Evolutionary conservation across 2,329 filamentous ascomycete genomes (phyloP), one percentile per base, ranked within the genome.

Genomic region (Colletotrichum gigasporum): DNA sequence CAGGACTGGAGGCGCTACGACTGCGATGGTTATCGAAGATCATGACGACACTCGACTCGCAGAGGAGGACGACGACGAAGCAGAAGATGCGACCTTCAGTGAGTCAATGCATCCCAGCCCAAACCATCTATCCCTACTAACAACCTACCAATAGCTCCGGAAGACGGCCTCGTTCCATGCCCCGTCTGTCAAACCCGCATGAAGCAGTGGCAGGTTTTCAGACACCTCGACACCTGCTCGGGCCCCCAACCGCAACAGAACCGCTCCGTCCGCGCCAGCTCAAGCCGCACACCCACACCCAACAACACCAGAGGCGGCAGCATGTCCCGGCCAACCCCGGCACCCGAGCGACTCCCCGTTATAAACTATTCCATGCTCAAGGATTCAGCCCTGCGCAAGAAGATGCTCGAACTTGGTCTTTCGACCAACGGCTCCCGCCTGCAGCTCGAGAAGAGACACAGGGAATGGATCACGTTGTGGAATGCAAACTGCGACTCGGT

Each of bases 401-500:
- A 97, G 77, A 80, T 99, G 41, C 76, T 82, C 16, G 93, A 97
- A 3, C 82, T 96, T 1, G 93, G 94, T 1, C 89, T 98, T 60
- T 90, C 93, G 0, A 85, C 83, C 9, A 83, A 80, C 64, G 96
- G 96, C 1, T 77, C 84, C 1, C 90, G 90, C 45, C 80, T 84
- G 45, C 82, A 94, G 1, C 82, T 98, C 56, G 91, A 95, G 74
- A 87, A 85, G 68, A 87, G 96, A 16, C 94, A 98, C 72, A 92
- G 87, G 22, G 96, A 99, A 76, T 99, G 94, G 94, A 85, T 96
- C 53, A 97, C 96, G 35, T 80, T 99, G 16, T 97, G 93, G 91
- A 99, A 99, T 75, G 92, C 96, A 10, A 99, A 99, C 74, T 97
- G 94, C 78, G 96, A 99, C 76, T 91, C 94, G 2, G 86, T 86